Evolutionary conservation across 306 rosid genomes (phyloP), one percentile per base, ranked within the genome.

Genomic region (Betula pendula): DNA sequence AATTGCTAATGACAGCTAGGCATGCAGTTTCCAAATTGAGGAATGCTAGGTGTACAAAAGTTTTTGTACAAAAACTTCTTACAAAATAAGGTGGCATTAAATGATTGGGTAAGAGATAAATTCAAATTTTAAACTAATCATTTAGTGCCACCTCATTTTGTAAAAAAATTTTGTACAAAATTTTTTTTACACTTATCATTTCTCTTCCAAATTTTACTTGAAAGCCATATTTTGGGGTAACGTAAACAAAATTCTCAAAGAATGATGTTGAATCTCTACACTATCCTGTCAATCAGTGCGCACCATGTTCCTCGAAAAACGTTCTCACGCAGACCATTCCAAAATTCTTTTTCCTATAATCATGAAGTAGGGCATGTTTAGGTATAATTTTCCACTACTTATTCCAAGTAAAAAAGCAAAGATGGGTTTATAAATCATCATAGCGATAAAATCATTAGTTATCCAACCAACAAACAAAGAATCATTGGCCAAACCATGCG

Each of bases 401-500:
- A 38, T 31, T 35, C 69, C 48, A 33, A 80, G n/a, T 79, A 35
- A 20, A 35, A 68, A 79, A 72, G 53, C 62, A 48, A 48, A 29
- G 71, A 43, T 11, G 14, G 35, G 53, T 4, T 1, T 51, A 31
- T 53, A 48, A 82, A 78, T 71, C 80, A 85, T 87, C 71, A 76
- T 82, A 25, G 8, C 76, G 44, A 14, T 56, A 85, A 73, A 77
- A 81, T 83, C 79, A 84, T 66, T 48, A 74, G 82, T 75, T 72
- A 82, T 78, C 72, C 85, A 81, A 70, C 80, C 40, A 83, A 68
- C 74, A 60, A 78, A 87, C 69, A 80, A 80, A 53, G 81, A 80
- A 85, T 85, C 72, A 88, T 86, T 85, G 66, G 40, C 38, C 8
- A 81, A 40, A 73, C 82, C 90, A 91, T 77, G 90, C 87, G 85